Base-by-base conservation (phyloP, 805 yeast genomes). In the Lipomyces yamanashiensis region DNA sequence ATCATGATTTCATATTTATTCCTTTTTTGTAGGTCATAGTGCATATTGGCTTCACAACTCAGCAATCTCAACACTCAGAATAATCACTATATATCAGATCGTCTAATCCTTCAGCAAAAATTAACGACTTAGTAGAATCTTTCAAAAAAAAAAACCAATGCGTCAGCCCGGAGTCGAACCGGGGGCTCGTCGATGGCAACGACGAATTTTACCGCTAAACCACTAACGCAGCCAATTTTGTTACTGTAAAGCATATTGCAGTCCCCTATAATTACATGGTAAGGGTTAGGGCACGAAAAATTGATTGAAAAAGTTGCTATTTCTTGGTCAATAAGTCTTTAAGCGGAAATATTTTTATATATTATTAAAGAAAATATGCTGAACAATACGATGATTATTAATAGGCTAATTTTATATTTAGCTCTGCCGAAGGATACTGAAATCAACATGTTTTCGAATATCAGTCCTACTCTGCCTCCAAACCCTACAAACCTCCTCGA, bases 81-180 rank as follows among this genome's bases (percentile, higher is more conserved):
- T 28, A 2, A 39, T 39, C 7, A 39, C 3, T 15, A 39, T 39
- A 39, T 39, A 15, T 39, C 41, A 15, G 2, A 39, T 39, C 3
- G 7, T n/a, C 3, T 4, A 39, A 39, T 39, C n/a, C n/a, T 4
- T 13, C 7, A 39, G n/a, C n/a, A 43, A 43, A 43, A 43, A 17
- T n/a, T n/a, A n/a, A n/a, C n/a, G n/a, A n/a, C n/a, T n/a, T n/a
- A n/a, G n/a, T n/a, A n/a, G n/a, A n/a, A n/a, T n/a, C n/a, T n/a
- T 43, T n/a, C 2, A 54, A 34, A 44, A 21, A 33, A 15, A 33
- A 43, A 48, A 40, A 50, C n/a, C n/a, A 48, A 58, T 58, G 82
- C 82, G 81, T 78, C 75, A 77, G 80, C 82, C 82, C 81, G 82
- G 82, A 79, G 79, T 79, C 82, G 82, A 79, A 79, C 82, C 82